Evolutionary conservation across 73 alveolate species (phyloP).

Genomic region (Paramecium tetraurelia): DNA sequence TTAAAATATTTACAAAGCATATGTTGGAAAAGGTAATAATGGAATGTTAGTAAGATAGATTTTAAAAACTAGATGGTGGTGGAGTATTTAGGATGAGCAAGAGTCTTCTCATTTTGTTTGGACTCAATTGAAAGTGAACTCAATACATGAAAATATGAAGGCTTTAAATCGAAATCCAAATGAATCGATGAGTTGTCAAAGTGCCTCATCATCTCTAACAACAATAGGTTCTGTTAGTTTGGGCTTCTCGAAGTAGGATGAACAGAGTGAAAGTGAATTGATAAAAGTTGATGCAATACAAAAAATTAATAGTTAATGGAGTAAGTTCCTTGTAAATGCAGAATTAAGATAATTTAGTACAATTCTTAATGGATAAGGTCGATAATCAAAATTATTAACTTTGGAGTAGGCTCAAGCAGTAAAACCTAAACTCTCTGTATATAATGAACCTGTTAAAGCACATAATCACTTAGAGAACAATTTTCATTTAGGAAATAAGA

Average conservation of each 20-base stretch:
- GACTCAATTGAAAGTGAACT: slow-evolving; percentile 77
- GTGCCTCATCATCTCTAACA: slow-evolving; percentile 27
- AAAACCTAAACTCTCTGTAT: not conserved
- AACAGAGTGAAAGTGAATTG: slow-evolving; percentile 11
- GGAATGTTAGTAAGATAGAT: slow-evolving; percentile 70
- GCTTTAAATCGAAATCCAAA: slow-evolving; percentile 24
- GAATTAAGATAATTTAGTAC: not conserved
- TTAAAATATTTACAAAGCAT: slow-evolving; percentile 64
- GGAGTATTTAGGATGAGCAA: slow-evolving; percentile 73
- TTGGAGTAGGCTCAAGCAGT: not conserved
- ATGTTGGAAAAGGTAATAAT: slow-evolving; percentile 86
- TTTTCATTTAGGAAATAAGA: slow-evolving; percentile 79
- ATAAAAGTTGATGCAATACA: not conserved
- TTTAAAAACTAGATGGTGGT: slow-evolving; percentile 85
- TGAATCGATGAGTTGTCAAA: not conserved
- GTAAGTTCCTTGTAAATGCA: not conserved
- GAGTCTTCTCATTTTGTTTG: slow-evolving; percentile 78
- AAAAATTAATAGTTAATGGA: not conserved
- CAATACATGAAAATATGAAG: slow-evolving; percentile 22
- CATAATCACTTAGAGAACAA: slow-evolving; percentile 80
- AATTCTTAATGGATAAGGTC: not conserved
- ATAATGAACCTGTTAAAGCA: slow-evolving; percentile 27
- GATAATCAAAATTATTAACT: not conserved
- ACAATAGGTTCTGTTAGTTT: slow-evolving; percentile 36
- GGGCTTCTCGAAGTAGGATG: slow-evolving; percentile 8